Evolutionary conservation across 306 rosid genomes (phyloP), one percentile per base, ranked within the genome.

Genomic region (Trifolium pratense): DNA sequence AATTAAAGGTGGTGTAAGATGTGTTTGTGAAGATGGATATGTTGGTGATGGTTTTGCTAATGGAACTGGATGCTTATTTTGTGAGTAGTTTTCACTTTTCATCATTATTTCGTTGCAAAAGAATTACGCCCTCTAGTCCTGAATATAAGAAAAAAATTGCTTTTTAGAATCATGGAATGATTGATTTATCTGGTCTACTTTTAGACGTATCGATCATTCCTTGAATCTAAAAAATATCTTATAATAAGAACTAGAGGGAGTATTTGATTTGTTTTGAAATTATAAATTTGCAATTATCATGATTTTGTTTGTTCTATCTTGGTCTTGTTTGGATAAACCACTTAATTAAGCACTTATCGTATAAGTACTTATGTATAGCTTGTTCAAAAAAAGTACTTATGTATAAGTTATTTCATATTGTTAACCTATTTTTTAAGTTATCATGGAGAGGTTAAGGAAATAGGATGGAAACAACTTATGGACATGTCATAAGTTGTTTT

Each of bases 21-120:
- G 97, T 78, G 73, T 70, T 40, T 94, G 99, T 79, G 80, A 83
- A 16, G 81, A 87, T 75, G 99, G 95, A 14, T 94, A 61, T 70
- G 75, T 80, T 71, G 99, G 99, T 10, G 92, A 94, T 80, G 99
- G 95, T 11, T 91, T 84, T 81, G 91, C 84, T 17, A 74, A 75
- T 80, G 99, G 99, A 58, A 36, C 79, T 18, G 95, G 99, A 12
- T 94, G 99, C 86, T 76, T 88, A 57, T 82, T 78, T 71, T 84
- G 99, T 94, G 34, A 88, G 89, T 85, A 10, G 1, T 56, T 76
- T 60, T 70, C 39, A 6, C 7, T 31, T 69, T 32, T 68, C 32
- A 34, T 62, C 74, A 62, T 66, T 46, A 20, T 40, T n/a, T 42
- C 17, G 12, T 65, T 71, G 45, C 46, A 32, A 25, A 34, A 25